phyloP scores from a whole-genome alignment of 352 stramenopile species.

The Phytophthora pisi region DNA sequence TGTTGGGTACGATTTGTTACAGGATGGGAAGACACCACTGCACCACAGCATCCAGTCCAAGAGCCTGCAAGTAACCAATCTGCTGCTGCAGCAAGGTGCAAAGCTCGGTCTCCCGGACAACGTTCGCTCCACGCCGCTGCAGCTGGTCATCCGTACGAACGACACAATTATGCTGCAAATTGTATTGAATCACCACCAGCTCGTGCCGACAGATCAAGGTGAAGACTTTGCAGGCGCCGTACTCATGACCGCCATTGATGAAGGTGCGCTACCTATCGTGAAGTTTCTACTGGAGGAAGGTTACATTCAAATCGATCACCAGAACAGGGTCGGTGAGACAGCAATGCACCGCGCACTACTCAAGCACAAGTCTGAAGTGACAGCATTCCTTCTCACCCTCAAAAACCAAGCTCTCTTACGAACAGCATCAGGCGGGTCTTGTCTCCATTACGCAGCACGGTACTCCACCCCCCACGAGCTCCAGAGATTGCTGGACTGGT shows the following conservation, averaged over 20 bases:
- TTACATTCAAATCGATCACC: background rate
- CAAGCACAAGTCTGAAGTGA: background rate
- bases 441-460: background rate
- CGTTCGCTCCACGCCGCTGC: background rate
- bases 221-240: background rate
- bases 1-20: background rate
- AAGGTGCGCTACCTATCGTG: background rate
- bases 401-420: too few relatives aligned
- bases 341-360: background rate
- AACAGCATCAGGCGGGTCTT: background rate
- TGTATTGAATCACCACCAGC: background rate
- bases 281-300: background rate
- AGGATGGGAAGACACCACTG: background rate
- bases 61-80: background rate
- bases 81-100: background rate
- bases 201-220: background rate
- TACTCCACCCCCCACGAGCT: background rate
- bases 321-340: background rate
- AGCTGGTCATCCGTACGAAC: background rate
- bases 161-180: background rate
- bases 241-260: background rate
- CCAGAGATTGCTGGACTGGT: background rate
- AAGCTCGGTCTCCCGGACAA: background rate
- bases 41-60: background rate
- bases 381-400: background rate